Conservation (phyloP, 805 yeast genomes). For the Nakazawaea ishiwadae region DNA sequence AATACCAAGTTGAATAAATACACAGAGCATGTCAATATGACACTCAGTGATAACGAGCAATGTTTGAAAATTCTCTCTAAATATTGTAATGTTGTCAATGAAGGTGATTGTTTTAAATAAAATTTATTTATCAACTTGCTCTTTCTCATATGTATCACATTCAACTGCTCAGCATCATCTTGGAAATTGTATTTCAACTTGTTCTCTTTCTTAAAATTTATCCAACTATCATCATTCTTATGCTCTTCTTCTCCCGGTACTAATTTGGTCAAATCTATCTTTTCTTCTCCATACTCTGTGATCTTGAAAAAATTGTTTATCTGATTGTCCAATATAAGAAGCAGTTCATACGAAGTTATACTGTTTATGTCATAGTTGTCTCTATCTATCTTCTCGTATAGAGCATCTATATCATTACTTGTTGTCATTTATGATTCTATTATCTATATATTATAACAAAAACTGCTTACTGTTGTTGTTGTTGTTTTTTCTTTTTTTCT, state of each 20-base stretch:
- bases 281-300: slow-evolving; percentile 10
- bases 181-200: slow-evolving; percentile 8
- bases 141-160: slow-evolving; percentile 10
- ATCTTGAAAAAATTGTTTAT: slow-evolving; percentile 22
- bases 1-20: slow-evolving; percentile 26
- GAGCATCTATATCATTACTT: slow-evolving; percentile 26
- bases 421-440: neutral
- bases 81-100: slow-evolving; percentile 22
- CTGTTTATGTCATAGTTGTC: slow-evolving; percentile 17
- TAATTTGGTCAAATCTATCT: slow-evolving; percentile 14
- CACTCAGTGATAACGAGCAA: slow-evolving; percentile 25
- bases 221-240: neutral
- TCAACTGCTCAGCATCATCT: neutral
- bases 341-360: slow-evolving; percentile 23
- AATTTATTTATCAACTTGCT: slow-evolving; percentile 21
- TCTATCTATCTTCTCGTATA: slow-evolving; percentile 20
- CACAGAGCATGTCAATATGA: slow-evolving; percentile 25
- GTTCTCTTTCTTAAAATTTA: slow-evolving; percentile 3
- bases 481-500: neutral
- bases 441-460: neutral
- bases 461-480: neutral
- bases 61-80: slow-evolving; percentile 27
- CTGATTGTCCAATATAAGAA: slow-evolving; percentile 23
- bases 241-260: slow-evolving; percentile 13
- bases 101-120: slow-evolving; percentile 27